Base-by-base conservation (phyloP, 2,329 filamentous ascomycete genomes). In the Colletotrichum orbiculare region DNA sequence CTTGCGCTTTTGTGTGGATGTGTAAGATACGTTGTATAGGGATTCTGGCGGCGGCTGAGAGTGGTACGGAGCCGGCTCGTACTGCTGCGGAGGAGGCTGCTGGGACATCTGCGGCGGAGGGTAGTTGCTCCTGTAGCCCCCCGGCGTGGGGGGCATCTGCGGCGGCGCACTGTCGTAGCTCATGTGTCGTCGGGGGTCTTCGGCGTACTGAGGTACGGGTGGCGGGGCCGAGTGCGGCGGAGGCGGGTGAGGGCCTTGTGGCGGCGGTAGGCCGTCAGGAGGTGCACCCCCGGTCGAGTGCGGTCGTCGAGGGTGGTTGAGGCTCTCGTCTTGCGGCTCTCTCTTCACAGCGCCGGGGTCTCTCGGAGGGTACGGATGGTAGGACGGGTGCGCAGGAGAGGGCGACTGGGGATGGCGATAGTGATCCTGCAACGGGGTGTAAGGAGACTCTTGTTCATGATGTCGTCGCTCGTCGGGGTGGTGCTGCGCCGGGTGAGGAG, bases 281-380 rank as follows among this genome's bases (percentile, higher is more conserved):
- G 74, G 74, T 33, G 56, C 58, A 25, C 73, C 75, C 58, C 81
- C 82, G 39, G 82, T 85, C 60, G 85, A 86, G 72, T 79, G 84
- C n/a, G 83, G 81, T 59, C 84, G 78, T 67, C 83, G 82, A 67
- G 82, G 74, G 64, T 81, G 79, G 17, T 78, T 73, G 15, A 79
- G 74, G 41, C 73, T 72, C 63, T 86, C 83, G 64, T 86, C 84
- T 65, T 75, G 77, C 45, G 81, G 78, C 67, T 89, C 87, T 69
- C 85, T 79, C 77, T 89, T 89, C 75, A 88, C 81, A 70, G 82
- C 76, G 71, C 82, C 77, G 53, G 83, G 78, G 35, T 88, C 85
- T 72, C 84, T 77, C 10, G 78, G 73, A 65, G 79, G 72, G 71
- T 83, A 86, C 11, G 78, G 72, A 50, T 79, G 74, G 71, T 81